Evolutionary conservation across 305 asterid species (phyloP).

Genomic region (Fraxinus ornus): DNA sequence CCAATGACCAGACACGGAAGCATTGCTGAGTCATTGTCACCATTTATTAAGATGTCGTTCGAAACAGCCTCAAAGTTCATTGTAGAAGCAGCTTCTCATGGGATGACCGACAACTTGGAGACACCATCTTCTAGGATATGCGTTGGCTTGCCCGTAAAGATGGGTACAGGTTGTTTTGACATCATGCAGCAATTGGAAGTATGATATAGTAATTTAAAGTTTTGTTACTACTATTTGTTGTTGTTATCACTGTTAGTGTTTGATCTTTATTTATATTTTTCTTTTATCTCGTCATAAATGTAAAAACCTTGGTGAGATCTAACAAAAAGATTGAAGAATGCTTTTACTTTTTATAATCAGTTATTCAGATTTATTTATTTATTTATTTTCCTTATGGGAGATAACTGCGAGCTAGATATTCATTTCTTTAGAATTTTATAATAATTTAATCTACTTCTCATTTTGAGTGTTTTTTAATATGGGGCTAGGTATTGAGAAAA

Average conservation of each 20-base stretch:
- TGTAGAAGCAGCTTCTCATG: conserved; percentile 74
- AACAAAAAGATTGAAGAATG: neutral
- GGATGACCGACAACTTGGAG: conserved; percentile 65
- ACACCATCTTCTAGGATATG: conserved; percentile 80
- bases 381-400: neutral
- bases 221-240: neutral
- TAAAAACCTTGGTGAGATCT: neutral
- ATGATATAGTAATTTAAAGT: conserved; percentile 17
- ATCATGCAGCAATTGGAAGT: conserved; percentile 72
- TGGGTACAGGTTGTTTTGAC: conserved; percentile 88
- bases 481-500: neutral
- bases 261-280: neutral
- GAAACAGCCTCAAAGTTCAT: conserved; percentile 92
- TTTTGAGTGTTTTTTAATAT: neutral
- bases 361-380: neutral
- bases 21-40: conserved; percentile 74
- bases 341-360: neutral
- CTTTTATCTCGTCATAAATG: neutral
- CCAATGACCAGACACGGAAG: conserved; percentile 90
- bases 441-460: neutral
- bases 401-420: neutral
- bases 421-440: neutral
- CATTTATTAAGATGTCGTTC: conserved; percentile 81
- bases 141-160: conserved; percentile 87
- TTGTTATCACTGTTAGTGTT: neutral